Evolutionary conservation across 768 basidiomycete species (phyloP), one percentile per base, ranked within the genome.

Genomic region (Pleurotus giganteus): DNA sequence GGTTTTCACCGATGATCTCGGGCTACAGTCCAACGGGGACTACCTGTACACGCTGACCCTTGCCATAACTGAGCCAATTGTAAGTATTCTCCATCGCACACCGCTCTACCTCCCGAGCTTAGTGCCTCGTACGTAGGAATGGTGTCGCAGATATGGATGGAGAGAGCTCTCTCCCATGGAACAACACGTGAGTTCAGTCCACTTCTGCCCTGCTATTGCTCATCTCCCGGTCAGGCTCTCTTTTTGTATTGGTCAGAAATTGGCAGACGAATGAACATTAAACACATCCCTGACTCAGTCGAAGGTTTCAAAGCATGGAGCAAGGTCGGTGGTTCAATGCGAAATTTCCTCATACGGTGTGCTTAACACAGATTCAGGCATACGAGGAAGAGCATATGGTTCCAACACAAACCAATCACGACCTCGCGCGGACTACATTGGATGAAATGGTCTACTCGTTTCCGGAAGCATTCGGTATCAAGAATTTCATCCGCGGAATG

Each of bases 141-240:
- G n/a, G n/a, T n/a, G n/a, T n/a, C n/a, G 64, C n/a, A 59, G 60
- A 3, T 78, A 68, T 56, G 77, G 77, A 0, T 81, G 79, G 78
- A 68, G 79, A 4, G 27, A 62, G 4, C 63, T 76, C n/a, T 79
- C 79, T 23, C 66, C 68, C 21, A 61, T 82, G 13, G 80, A 82
- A 58, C 55, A 64, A 24, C 66, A 79, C 42, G 73, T 70, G 29
- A 56, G 66, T 61, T 44, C 31, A n/a, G 13, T 29, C 5, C 1
- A 21, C 26, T 28, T n/a, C 3, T 27, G 12, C 4, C 1, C 19
- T 24, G 11, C 27, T 51, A n/a, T 31, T 17, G 13, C 0, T 52
- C 21, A 37, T 27, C 7, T 43, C 27, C 12, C 13, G 31, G 39
- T n/a, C 15, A 75, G 70, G 75, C 78, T 4, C 69, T 61, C 23